phyloP scores from a whole-genome alignment of 169 alveolate species.

The Theileria orientalis region DNA sequence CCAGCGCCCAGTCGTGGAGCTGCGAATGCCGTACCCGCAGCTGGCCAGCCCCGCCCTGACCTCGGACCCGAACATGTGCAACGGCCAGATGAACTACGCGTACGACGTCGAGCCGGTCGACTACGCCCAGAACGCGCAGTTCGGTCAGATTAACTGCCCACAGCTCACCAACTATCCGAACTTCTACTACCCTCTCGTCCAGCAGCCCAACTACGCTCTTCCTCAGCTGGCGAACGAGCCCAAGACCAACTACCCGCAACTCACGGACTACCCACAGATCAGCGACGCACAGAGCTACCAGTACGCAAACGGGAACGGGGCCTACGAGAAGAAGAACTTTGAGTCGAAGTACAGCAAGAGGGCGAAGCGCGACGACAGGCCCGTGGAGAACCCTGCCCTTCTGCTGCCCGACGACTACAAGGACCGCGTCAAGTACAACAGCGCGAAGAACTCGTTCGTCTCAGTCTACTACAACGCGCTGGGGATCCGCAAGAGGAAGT shows the following conservation, averaged over 20 bases:
- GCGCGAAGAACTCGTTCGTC: constrained; percentile 69
- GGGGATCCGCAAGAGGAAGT: constrained; percentile 65
- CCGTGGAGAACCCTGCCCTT: background rate
- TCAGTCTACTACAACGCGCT: constrained; percentile 66
- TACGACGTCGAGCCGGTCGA: no score
- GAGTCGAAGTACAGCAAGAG: background rate
- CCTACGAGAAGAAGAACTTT: background rate
- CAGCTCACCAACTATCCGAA: background rate
- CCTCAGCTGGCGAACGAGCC: constrained; percentile 3
- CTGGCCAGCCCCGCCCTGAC: background rate
- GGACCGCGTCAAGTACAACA: constrained; percentile 54
- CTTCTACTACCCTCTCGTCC: background rate
- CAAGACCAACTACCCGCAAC: background rate
- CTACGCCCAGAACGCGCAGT: background rate
- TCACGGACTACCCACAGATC: background rate
- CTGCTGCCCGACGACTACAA: constrained; percentile 40
- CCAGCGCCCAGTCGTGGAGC: background rate
- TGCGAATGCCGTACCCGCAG: background rate
- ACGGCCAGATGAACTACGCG: no score
- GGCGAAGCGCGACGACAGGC: no score
- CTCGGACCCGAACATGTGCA: background rate
- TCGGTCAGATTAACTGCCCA: background rate
- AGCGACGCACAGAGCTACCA: background rate
- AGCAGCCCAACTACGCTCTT: background rate
- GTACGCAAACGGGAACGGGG: background rate